phyloP scores from a whole-genome alignment of 495 filamentous ascomycete genomes.

The Penicillium samsonianum region DNA sequence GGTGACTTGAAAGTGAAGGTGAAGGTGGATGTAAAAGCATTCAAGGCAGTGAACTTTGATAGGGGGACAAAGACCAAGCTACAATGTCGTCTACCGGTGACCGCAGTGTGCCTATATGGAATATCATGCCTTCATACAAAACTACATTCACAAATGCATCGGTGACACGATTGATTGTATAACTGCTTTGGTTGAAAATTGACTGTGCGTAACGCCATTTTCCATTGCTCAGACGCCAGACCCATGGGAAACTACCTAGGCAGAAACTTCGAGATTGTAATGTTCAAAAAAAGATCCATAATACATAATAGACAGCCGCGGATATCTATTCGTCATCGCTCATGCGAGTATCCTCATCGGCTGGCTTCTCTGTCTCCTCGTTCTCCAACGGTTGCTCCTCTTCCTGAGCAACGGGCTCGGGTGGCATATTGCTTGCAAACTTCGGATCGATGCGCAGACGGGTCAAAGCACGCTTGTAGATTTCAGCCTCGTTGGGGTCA shows the following conservation, averaged over 20 bases:
- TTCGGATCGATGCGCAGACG: constrained; percentile 48
- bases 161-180: background rate
- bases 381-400: constrained; percentile 25
- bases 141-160: background rate
- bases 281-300: constrained; percentile 12
- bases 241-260: constrained; percentile 11
- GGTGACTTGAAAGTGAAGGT: no score
- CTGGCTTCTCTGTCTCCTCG: constrained; percentile 15
- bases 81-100: no score
- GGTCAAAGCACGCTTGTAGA: constrained; percentile 49
- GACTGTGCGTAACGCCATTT: constrained; percentile 9
- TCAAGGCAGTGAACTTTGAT: no score
- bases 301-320: constrained; percentile 6
- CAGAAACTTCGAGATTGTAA: constrained; percentile 10
- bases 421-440: constrained; percentile 42
- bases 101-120: no score
- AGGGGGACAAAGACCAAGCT: no score
- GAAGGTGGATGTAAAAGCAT: no score
- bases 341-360: constrained; percentile 28
- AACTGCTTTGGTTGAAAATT: background rate
- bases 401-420: constrained; percentile 32
- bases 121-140: background rate
- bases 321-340: constrained; percentile 21
- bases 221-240: constrained; percentile 15
- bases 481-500: constrained; percentile 55